Evolutionary conservation across 768 basidiomycete genomes (phyloP), one percentile per base, ranked within the genome.

Genomic region (Dioszegia hungarica): DNA sequence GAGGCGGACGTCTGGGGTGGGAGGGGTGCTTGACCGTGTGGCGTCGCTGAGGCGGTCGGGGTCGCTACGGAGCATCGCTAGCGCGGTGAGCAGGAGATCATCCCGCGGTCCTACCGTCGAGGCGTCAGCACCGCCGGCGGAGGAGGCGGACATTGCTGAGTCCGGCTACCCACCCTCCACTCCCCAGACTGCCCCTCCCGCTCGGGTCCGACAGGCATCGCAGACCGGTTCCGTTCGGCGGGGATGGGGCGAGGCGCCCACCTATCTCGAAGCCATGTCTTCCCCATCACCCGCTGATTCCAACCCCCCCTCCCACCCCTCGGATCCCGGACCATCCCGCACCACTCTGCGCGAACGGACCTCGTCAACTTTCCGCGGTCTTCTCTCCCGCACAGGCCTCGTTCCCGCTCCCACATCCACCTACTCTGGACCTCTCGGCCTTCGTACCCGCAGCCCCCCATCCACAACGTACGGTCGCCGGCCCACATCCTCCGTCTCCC

Each of bases 241-340:
- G 24, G 62, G 61, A 24, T 68, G 70, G 67, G 70, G 70, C 17
- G 59, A 67, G 37, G 67, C 70, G 5, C 70, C 70, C 1, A 64
- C 70, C 0, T 72, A 72, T 33, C 65, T 72, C 53, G 67, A 68
- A 55, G 70, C 70, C 3, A 69, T 68, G 64, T 68, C 70, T 0
- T 57, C 61, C 29, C 57, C 67, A 11, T 44, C 20, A 1, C 49
- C 54, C 38, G 14, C 41, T n/a, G n/a, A 54, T 20, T 28, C 39
- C 2, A 27, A 48, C 17, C 10, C 36, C 9, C n/a, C 36, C 20
- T 27, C 24, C 24, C 5, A 19, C 2, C 19, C 39, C 28, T 29
- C 29, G 10, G 10, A 34, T 8, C 63, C 66, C 5, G n/a, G n/a
- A n/a, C 57, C 57, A 15, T 62, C 60, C n/a, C 51, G 62, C 15